Percentiles rank a stretch among this genome's conserved stretches.
Conservation (phyloP, 2,329 filamentous ascomycete species). For the Trichoderma lentiforme region DNA sequence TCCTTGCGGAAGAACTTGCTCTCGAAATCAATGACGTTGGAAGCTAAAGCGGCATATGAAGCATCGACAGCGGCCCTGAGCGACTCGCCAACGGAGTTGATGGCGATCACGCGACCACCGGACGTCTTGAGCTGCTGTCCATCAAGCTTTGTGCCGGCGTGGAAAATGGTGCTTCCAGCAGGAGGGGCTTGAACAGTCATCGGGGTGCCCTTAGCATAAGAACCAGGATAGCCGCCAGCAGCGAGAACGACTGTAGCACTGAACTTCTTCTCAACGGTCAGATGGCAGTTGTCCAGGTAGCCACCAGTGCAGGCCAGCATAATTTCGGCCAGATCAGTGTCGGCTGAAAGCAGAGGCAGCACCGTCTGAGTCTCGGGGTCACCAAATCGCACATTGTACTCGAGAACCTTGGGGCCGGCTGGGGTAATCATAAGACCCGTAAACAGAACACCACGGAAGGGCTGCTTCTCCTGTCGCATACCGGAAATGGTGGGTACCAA, state of each 20-base stretch:
- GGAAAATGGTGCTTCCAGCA: slow-evolving; percentile 69
- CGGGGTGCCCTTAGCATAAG: slow-evolving; percentile 74
- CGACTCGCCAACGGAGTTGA: slow-evolving; percentile 70
- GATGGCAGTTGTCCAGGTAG: slow-evolving; percentile 64
- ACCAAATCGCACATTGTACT: slow-evolving; percentile 92
- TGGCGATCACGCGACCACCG: slow-evolving; percentile 89
- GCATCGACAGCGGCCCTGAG: slow-evolving; percentile 80
- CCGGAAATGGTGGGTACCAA: slow-evolving; percentile 87
- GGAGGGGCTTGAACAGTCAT: slow-evolving; percentile 49
- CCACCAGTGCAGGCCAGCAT: slow-evolving; percentile 82
- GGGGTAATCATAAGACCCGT: slow-evolving; percentile 93
- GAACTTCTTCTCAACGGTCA: slow-evolving; percentile 67
- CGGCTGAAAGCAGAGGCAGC: slow-evolving; percentile 69
- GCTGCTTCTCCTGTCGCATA: slow-evolving; percentile 76
- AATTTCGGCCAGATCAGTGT: slow-evolving; percentile 82
- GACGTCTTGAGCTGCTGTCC: slow-evolving; percentile 66
- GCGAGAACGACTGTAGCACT: slow-evolving; percentile 93
- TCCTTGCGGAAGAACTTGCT: slow-evolving; percentile 91
- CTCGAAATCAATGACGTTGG: slow-evolving; percentile 68
- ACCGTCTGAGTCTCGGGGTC: slow-evolving; percentile 90
- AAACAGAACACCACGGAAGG: slow-evolving; percentile 73
- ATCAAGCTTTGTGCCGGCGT: slow-evolving; percentile 76
- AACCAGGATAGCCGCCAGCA: slow-evolving; percentile 83
- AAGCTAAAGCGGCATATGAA: slow-evolving; percentile 79
- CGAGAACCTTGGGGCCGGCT: slow-evolving; percentile 74